phyloP scores from a whole-genome alignment of 2,329 filamentous ascomycete species.

The Neofusicoccum sp. region DNA sequence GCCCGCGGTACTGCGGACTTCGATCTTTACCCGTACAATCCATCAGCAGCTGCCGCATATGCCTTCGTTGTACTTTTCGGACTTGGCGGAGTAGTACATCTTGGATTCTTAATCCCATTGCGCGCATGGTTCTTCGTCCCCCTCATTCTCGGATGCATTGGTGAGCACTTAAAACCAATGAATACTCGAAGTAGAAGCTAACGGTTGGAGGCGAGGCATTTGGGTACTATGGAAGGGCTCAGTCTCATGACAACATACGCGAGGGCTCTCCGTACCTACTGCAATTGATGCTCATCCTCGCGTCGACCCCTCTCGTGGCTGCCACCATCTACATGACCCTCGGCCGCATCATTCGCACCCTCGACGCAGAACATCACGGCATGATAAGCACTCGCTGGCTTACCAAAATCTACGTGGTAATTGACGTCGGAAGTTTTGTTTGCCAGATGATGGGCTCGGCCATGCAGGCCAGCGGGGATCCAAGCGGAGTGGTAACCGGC shows the following conservation, averaged over 20 bases:
- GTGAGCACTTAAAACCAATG: slow-evolving; percentile 35
- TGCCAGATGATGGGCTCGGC: slow-evolving; percentile 29
- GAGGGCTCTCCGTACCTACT: slow-evolving; percentile 47
- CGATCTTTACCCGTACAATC: slow-evolving; percentile 38
- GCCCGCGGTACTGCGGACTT: slow-evolving; percentile 21
- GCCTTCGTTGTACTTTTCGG: slow-evolving; percentile 35
- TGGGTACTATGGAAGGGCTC: slow-evolving; percentile 52
- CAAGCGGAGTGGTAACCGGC: slow-evolving; percentile 29
- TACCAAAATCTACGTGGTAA: slow-evolving; percentile 28
- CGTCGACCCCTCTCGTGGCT: slow-evolving; percentile 51
- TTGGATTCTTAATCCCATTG: slow-evolving; percentile 39
- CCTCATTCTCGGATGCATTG: slow-evolving; percentile 54
- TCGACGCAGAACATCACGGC: slow-evolving; percentile 31
- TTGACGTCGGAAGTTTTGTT: slow-evolving; percentile 29
- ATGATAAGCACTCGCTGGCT: slow-evolving; percentile 16
- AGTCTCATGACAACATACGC: slow-evolving; percentile 30
- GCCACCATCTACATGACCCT: slow-evolving; percentile 50
- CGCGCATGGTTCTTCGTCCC: slow-evolving; percentile 56
- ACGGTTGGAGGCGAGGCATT: slow-evolving; percentile 49
- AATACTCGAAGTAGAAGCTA: background rate
- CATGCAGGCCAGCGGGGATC: slow-evolving; percentile 24
- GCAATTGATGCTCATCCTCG: slow-evolving; percentile 48
- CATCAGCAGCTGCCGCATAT: slow-evolving; percentile 32
- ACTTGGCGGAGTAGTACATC: slow-evolving; percentile 37
- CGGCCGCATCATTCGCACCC: slow-evolving; percentile 41